Base-by-base conservation (phyloP, 768 basidiomycete genomes). In the Leccinum pellstonianum region DNA sequence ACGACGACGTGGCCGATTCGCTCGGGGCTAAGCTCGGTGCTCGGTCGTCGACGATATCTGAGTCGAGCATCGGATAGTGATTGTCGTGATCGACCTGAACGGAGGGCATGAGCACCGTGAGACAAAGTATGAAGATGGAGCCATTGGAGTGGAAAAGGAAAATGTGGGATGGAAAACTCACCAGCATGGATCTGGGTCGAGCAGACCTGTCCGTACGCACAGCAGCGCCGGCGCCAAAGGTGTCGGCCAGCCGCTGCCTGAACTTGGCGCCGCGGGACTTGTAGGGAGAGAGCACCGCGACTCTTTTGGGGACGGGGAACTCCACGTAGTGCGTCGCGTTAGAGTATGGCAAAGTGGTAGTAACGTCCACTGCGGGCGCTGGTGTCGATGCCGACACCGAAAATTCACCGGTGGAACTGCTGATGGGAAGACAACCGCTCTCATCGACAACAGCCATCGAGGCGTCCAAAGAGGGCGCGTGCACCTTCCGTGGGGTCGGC, bases 141-240 rank as follows among this genome's bases (percentile, higher is more conserved):
- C 38, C 17, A n/a, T 17, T 41, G 38, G n/a, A 41, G 15, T n/a
- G 17, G 8, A 41, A 21, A 46, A 0, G 37, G 6, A 37, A 15
- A 37, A 35, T 35, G 5, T 35, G 5, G 31, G 4, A 41, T 41
- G 41, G 10, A 43, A 43, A 43, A 11, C 43, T 46, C 3, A 46
- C 43, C 43, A 46, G 19, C 19, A 19, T 46, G 8, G 57, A 54
- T 55, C 55, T 64, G 11, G 70, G 70, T 7, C 62, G 64, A 4
- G 65, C 71, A 9, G 23, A 37, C 10, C 47, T 68, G 58, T 67
- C 71, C 15, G 48, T 68, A 1, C 67, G 70, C n/a, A 73, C 67
- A 4, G 59, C 55, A 3, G 59, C 56, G 5, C 62, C 43, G 14
- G 61, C 56, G 8, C 70, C 71, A 21, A 73, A 71, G 3, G 59